Base-by-base conservation (phyloP, 192 early-diverging fungal genomes). In the Pilobolus umbonatus region DNA sequence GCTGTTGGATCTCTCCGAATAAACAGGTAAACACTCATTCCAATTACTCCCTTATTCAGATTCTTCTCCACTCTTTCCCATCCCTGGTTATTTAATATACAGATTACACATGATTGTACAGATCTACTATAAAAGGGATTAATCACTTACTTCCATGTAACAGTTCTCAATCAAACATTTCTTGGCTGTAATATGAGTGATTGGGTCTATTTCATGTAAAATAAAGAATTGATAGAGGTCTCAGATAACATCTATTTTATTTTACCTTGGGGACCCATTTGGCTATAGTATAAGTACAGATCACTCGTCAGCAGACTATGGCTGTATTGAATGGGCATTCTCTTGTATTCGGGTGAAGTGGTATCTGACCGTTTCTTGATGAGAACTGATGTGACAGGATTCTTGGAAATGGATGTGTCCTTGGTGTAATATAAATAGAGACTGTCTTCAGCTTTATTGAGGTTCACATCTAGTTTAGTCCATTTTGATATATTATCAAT, bases 291-390 rank as follows among this genome's bases (percentile, higher is more conserved):
- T 28, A 65, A 40, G 36, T 48, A 64, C 24, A 64, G 26, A 26
- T 47, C 38, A 26, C 29, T 36, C 2, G 55, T 56, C 44, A 64
- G 71, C 19, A 72, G 67, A 32, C 68, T 68, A 46, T 54, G 28
- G 31, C 73, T 77, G 22, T 73, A 34, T 49, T 77, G 60, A 40
- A 77, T 34, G 19, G 71, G 62, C 8, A 77, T 29, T 12, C 75
- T 64, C 28, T 64, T 69, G 25, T 68, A 77, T 12, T 71, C 75
- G 12, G 72, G 67, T 4, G 66, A 64, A 26, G 68, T 61, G 25
- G 68, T 69, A 49, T 60, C 58, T 11, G 15, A 62, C 0, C 75
- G 71, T 57, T 77, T 60, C 42, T 77, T 77, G 39, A 77, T 43
- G 29, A 77, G 56, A 60, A 77, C 57, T 10, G 68, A 68, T 12